A percentile compares a stretch with the other conserved stretches of the same genome.
Conservation (phyloP, 192 early-diverging fungal species). For the Borealophlyctis nickersoniae region DNA sequence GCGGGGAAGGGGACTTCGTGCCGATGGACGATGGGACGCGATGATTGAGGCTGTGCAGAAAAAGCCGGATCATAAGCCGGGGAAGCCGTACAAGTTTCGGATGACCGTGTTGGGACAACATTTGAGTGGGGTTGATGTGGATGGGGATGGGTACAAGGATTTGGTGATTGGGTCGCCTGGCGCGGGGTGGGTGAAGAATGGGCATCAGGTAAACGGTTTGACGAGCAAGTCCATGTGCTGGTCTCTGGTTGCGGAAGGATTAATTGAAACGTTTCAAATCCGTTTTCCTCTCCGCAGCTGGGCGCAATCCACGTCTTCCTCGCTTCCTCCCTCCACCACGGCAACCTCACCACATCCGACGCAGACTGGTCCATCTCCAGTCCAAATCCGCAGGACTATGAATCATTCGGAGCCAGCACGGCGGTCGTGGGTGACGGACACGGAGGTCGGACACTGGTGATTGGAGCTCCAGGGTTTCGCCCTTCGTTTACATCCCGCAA, state of each 20-base stretch:
- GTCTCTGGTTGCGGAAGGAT: no score
- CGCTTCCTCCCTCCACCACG: conserved; percentile 12
- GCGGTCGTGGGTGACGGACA: conserved; percentile 17
- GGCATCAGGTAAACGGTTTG: conserved; percentile 21
- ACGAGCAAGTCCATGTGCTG: not conserved
- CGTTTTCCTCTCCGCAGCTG: not conserved
- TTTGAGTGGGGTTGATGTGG: conserved; percentile 59
- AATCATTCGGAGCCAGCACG: conserved; percentile 51
- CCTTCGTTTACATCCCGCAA: not conserved
- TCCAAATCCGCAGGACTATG: conserved; percentile 29
- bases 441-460: conserved; percentile 29
- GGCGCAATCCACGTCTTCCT: conserved; percentile 48
- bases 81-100: not conserved
- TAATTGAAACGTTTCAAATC: no score
- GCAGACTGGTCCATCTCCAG: conserved; percentile 41
- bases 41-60: not conserved
- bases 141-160: conserved; percentile 63
- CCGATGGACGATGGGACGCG: not conserved
- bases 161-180: conserved; percentile 65
- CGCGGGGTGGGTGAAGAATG: not conserved
- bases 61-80: not conserved
- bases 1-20: conserved; percentile 45
- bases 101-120: conserved; percentile 39
- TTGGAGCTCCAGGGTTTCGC: conserved; percentile 54
- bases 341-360: not conserved